Evolutionary conservation across 441 rosid genomes (phyloP), one percentile per base, ranked within the genome.

Genomic region (Gossypium davidsonii): DNA sequence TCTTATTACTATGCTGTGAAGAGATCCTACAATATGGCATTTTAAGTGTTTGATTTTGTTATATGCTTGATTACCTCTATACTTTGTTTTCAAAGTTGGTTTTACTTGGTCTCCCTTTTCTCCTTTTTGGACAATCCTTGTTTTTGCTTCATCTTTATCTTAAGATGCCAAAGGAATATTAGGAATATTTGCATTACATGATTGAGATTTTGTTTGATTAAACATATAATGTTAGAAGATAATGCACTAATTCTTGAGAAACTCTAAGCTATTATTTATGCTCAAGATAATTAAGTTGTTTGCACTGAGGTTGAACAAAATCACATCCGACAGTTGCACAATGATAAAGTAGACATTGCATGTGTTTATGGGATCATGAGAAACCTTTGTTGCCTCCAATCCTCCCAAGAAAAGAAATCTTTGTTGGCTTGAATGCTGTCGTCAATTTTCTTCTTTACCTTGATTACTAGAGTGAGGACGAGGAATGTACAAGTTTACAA

Each of bases 261-360:
- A 17, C 61, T 10, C 61, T 52, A 17, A 21, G 42, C 31, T 5
- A 52, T 11, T 25, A 1, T 49, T 51, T 52, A 69, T 52, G 48
- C 11, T 53, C 18, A 52, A 31, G 72, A 52, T 68, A 26, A 49
- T 31, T 34, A 6, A 52, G 26, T 69, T 17, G 46, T 31, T 69
- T 69, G 72, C 61, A 17, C 46, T 68, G 72, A 53, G 26, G 72
- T 53, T 68, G 61, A 34, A 31, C 31, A 69, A 53, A 67, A 15
- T 49, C 31, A 20, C 2, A 6, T 3, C 17, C 5, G 15, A 68
- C 26, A 67, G 4, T 48, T 0, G 5, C 21, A 17, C 48, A 51
- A 28, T 12, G 25, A 66, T 65, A 23, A 42, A n/a, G 37, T 17
- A 21, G 56, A 21, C 34, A 14, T 66, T 46, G 56, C 55, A 18